Evolutionary conservation across 306 rosid species (phyloP), one percentile per base, ranked within the genome.

Genomic region (Macrotyloma uniflorum): DNA sequence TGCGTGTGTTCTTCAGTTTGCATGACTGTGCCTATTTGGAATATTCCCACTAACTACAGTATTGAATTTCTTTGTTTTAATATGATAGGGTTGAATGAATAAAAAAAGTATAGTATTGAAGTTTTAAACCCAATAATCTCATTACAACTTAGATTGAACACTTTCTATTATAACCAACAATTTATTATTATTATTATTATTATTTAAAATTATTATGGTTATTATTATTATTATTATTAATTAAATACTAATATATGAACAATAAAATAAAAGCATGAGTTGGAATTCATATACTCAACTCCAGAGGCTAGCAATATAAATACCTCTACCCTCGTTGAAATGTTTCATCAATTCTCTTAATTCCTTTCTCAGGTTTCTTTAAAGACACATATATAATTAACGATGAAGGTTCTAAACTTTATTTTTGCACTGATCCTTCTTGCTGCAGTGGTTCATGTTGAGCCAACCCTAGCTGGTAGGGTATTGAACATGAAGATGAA

Each of bases 391-490:
- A 42, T 43, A 26, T 33, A 28, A 42, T 43, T 35, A 24, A 81
- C n/a, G 9, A 89, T 88, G 94, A 87, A 67, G 47, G 16, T 66
- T 74, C 45, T 83, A 26, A 82, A 66, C 18, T 49, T 72, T 45
- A 47, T 79, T 62, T 24, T 91, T 69, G 84, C 79, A 11, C 40
- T 88, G 65, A 23, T 89, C 14, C 36, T 90, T 12, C 28, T 91
- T 81, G 70, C 87, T 32, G 30, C 75, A 53, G 62, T 88, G 55
- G 6, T 81, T 35, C 77, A 85, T 71, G 80, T 87, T 19, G 74
- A 83, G 19, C 86, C 81, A 57, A 85, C 61, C 86, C 46, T 36
- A 40, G 93, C 74, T 12, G 82, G 80, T 36, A 89, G 93, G 78
- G 57, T 81, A 4, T 45, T 87, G 77, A 54, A 53, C 43, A 76